Percentiles rank a stretch among this genome's conserved stretches.
phyloP scores from a whole-genome alignment of 495 filamentous ascomycete species.

The Daldinia bambusicola region DNA sequence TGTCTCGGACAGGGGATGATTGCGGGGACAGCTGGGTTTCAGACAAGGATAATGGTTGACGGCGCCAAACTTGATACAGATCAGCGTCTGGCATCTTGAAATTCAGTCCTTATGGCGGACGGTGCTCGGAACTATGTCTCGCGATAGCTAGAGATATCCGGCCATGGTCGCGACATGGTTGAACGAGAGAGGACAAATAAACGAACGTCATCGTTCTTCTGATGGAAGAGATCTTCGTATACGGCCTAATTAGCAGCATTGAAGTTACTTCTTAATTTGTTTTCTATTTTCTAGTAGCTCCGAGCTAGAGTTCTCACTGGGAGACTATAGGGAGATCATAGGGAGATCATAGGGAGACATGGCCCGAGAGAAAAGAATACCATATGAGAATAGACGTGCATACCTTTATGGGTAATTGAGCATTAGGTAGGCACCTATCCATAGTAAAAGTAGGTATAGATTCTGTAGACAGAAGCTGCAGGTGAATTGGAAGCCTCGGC shows the following conservation, averaged over 20 bases:
- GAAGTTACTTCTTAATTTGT: too few species aligned
- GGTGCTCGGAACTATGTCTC: neutral
- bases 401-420: neutral
- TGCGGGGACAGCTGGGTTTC: constrained; percentile 63
- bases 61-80: constrained; percentile 46
- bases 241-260: too few species aligned
- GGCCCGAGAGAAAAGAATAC: too few species aligned
- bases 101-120: neutral
- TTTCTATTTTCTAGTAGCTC: too few species aligned
- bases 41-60: constrained; percentile 53
- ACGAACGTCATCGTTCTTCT: neutral
- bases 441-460: too few species aligned
- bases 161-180: neutral
- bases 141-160: neutral
- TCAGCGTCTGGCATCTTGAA: constrained; percentile 30
- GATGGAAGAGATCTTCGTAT: too few species aligned
- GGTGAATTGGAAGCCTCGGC: constrained; percentile 18
- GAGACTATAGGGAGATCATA: too few species aligned
- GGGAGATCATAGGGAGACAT: too few species aligned
- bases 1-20: constrained; percentile 51
- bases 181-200: neutral
- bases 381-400: neutral
- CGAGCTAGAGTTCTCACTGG: too few species aligned
- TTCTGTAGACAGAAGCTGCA: neutral
- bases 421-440: too few species aligned